Conservation (phyloP, 2,329 filamentous ascomycete species). For the Pseudogymnoascus sp. region DNA sequence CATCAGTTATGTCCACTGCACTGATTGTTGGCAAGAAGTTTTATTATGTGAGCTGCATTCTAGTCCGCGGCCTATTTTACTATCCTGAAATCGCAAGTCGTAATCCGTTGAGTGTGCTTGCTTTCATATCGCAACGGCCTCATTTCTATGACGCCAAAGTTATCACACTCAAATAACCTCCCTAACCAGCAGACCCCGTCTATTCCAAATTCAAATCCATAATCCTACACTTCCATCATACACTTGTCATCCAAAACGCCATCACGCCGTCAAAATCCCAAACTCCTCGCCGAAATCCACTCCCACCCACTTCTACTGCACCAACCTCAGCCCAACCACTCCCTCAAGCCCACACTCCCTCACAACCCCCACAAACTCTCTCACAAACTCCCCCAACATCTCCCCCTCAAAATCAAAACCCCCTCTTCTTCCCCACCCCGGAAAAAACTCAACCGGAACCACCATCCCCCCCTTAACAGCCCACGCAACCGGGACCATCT, state of each 20-base stretch:
- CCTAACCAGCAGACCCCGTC: background rate
- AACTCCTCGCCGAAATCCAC: background rate
- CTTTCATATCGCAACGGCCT: background rate
- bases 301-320: background rate
- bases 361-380: background rate
- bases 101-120: background rate
- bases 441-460: background rate
- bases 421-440: background rate
- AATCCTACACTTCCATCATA: background rate
- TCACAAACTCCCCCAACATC: background rate
- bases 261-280: background rate
- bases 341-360: background rate
- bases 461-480: background rate
- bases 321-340: constrained; percentile 1
- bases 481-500: background rate
- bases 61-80: background rate
- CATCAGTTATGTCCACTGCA: background rate
- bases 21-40: background rate
- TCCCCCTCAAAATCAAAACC: background rate
- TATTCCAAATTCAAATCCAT: background rate
- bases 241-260: background rate
- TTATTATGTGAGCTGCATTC: background rate
- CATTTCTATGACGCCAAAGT: background rate
- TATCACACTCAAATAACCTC: background rate
- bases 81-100: background rate